A percentile compares a stretch with the other conserved stretches of the same genome.
phyloP scores from a whole-genome alignment of 2,329 filamentous ascomycete species.

The Alternaria arbusti region DNA sequence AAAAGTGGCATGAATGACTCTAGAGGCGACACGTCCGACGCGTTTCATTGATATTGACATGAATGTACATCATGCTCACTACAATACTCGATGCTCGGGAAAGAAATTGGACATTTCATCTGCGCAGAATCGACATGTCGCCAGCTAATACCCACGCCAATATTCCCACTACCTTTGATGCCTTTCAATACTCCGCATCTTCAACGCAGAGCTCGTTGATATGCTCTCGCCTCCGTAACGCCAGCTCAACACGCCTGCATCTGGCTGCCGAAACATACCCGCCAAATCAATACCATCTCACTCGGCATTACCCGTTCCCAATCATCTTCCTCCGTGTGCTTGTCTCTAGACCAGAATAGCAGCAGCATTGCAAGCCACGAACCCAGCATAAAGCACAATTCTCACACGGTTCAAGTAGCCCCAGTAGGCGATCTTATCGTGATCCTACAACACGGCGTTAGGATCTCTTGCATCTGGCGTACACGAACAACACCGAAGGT shows the following conservation, averaged over 20 bases:
- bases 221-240: too few relatives aligned
- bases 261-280: neutral
- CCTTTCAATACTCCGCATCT: neutral
- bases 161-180: neutral
- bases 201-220: neutral
- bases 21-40: neutral
- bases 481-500: neutral
- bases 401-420: slow-evolving; percentile 2
- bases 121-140: accelerated
- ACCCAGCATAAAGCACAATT: neutral
- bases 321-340: neutral
- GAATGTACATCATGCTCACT: neutral
- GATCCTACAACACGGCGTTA: neutral
- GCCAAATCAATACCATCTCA: neutral
- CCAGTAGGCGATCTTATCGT: slow-evolving; percentile 4
- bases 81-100: neutral
- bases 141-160: neutral
- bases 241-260: neutral
- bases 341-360: neutral
- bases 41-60: neutral
- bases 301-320: neutral
- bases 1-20: neutral
- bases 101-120: neutral
- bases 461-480: neutral
- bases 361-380: neutral